phyloP scores from a whole-genome alignment of 768 basidiomycete genomes.

The Termitomyces eurrhizus region DNA sequence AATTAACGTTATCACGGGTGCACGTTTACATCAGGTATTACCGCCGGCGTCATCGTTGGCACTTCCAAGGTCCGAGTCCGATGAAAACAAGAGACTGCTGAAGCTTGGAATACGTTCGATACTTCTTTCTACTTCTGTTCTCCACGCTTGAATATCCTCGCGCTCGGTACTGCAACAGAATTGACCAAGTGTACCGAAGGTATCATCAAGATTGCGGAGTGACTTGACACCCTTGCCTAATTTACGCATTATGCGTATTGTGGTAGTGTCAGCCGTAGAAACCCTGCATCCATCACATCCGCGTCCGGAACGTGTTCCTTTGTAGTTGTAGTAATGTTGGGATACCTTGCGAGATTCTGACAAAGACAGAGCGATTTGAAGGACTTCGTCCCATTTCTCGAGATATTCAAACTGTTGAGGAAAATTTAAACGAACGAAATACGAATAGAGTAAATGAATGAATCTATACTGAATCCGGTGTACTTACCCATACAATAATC shows the following conservation, averaged over 20 bases:
- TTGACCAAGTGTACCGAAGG: not conserved
- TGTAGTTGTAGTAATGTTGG: fast-evolving
- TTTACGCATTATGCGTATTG: constrained; percentile 1
- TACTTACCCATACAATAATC: constrained; percentile 2
- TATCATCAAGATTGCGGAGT: constrained; percentile 1
- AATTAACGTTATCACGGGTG: not conserved
- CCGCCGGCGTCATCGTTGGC: not conserved
- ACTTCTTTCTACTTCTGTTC: not conserved
- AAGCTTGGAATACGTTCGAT: constrained; percentile 5
- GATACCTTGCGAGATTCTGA: not conserved
- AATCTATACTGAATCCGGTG: not conserved
- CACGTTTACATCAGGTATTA: not conserved
- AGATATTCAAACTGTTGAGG: constrained; percentile 3
- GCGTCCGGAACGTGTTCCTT: not conserved
- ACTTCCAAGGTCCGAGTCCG: not conserved
- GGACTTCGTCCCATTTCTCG: constrained; percentile 2
- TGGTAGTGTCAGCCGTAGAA: not conserved
- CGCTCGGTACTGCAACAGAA: not conserved
- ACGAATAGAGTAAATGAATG: not conserved
- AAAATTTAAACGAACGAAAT: not conserved
- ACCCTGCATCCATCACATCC: not conserved
- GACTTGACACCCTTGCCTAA: constrained; percentile 2
- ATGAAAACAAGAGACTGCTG: not conserved
- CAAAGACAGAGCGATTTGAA: not conserved
- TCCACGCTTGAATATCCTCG: constrained; percentile 3